A percentile compares a stretch with the other conserved stretches of the same genome.
These are phyloP conservation scores for Gigaspora rosea DNA, from an alignment of 192 early-diverging fungal genomes.

Conservation along the genomic window DNA sequence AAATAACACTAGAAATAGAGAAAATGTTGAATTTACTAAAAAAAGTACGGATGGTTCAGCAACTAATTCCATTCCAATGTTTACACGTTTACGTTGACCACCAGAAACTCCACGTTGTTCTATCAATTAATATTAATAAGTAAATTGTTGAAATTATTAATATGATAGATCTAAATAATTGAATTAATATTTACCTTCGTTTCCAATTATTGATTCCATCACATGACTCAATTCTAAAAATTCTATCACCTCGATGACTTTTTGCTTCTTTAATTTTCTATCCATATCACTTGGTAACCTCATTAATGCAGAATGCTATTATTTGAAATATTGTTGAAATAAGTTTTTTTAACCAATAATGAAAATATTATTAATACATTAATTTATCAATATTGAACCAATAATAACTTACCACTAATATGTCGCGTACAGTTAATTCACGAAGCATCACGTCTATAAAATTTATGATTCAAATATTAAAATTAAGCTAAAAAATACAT, in stretches of 20 bases:
- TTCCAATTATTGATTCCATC: slow-evolving; percentile 55
- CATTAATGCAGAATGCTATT: slow-evolving; percentile 65
- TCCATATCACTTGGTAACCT: slow-evolving; percentile 50
- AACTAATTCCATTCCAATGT: slow-evolving; percentile 74
- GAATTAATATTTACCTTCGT: slow-evolving; percentile 36
- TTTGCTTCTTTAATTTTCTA: slow-evolving; percentile 48
- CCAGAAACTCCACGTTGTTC: slow-evolving; percentile 69
- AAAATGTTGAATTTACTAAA: slow-evolving; percentile 24
- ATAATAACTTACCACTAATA: slow-evolving; percentile 40
- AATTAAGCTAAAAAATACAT: not conserved
- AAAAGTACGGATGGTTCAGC: slow-evolving; percentile 63
- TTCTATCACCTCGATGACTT: slow-evolving; percentile 57
- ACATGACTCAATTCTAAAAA: slow-evolving; percentile 61
- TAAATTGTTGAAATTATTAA: too few species aligned
- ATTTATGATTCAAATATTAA: not conserved
- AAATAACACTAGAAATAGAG: not conserved
- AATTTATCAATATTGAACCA: not conserved
- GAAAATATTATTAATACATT: not conserved
- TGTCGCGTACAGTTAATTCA: slow-evolving; percentile 68
- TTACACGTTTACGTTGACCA: slow-evolving; percentile 75
- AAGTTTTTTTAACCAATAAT: not conserved
- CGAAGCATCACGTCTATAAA: slow-evolving; percentile 54
- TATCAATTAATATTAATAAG: not conserved
- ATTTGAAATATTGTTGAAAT: not conserved
- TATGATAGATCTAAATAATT: too few species aligned